Conservation (phyloP, 2,329 filamentous ascomycete species). For the Diplodia sapinea region DNA sequence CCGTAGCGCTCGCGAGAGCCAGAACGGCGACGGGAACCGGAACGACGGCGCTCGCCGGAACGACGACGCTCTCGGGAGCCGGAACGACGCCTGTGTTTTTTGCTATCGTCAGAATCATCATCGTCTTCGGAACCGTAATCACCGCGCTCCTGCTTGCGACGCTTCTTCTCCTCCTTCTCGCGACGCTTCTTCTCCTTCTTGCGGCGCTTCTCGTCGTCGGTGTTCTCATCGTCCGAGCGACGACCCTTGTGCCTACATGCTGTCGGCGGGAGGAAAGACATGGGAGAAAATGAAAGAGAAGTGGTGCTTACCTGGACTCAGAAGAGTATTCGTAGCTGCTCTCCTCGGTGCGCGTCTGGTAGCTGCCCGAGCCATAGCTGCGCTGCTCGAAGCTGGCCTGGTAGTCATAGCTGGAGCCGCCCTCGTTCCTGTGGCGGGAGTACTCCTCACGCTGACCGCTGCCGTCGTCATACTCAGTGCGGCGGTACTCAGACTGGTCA, state of each 20-base stretch:
- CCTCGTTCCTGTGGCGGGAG: conserved; percentile 63
- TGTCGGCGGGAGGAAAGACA: conserved; percentile 6
- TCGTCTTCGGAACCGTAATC: conserved; percentile 13
- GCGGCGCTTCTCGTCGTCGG: conserved; percentile 38
- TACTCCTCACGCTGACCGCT: conserved; percentile 63
- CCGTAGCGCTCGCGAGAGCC: conserved; percentile 14
- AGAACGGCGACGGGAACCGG: background rate
- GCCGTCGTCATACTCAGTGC: conserved; percentile 65
- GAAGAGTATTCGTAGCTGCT: conserved; percentile 49
- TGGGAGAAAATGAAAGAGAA: background rate
- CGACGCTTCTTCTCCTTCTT: conserved; percentile 46
- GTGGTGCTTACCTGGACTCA: conserved; percentile 47
- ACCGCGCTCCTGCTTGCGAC: conserved; percentile 42
- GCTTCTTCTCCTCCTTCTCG: conserved; percentile 52
- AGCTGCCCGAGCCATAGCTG: conserved; percentile 56
- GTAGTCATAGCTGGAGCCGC: conserved; percentile 60
- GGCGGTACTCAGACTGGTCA: conserved; percentile 64
- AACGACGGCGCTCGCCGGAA: conserved; percentile 26
- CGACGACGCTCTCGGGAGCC: conserved; percentile 31
- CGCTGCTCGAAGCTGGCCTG: conserved; percentile 64
- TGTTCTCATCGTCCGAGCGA: conserved; percentile 40
- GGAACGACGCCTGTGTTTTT: conserved; percentile 29
- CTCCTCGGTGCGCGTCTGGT: conserved; percentile 64
- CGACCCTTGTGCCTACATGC: conserved; percentile 43
- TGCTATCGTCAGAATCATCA: conserved; percentile 9